These are phyloP conservation scores for Colletotrichum scovillei DNA, from an alignment of 2,329 filamentous ascomycete species.

Conservation along the genomic window DNA sequence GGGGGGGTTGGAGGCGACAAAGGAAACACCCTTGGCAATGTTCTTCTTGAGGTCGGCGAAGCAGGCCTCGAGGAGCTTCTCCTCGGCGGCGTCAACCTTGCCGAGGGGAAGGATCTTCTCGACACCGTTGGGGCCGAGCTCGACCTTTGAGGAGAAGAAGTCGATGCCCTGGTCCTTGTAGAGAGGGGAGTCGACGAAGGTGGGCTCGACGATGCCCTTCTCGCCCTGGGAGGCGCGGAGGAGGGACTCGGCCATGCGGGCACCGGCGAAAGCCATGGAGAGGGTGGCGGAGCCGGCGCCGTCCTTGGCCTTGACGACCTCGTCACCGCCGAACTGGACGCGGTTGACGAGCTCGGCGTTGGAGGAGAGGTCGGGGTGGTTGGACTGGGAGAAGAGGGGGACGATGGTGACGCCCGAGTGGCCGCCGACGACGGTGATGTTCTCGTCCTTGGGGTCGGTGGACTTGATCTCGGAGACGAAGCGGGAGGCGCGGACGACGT, in stretches of 20 bases:
- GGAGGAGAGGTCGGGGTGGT: conserved; percentile 84
- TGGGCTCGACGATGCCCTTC: conserved; percentile 95
- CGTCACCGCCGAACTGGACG: conserved; percentile 98
- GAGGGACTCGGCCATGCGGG: conserved; percentile 86
- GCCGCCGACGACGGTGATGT: conserved; percentile 95
- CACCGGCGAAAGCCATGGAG: conserved; percentile 98
- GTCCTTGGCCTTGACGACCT: conserved; percentile 99
- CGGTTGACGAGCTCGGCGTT: conserved; percentile 86
- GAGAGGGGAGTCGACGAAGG: conserved; percentile 95
- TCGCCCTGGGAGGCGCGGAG: conserved; percentile 93
- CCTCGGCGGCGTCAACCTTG: conserved; percentile 84
- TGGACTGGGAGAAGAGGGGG: conserved; percentile 94
- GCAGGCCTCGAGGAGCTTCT: conserved; percentile 89
- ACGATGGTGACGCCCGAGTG: conserved; percentile 99
- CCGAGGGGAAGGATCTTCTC: conserved; percentile 93
- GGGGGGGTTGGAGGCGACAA: conserved; percentile 69
- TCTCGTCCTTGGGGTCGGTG: conserved; percentile 91
- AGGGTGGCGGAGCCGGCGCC: conserved; percentile 96
- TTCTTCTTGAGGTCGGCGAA: conserved; percentile 90
- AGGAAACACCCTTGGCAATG: conserved; percentile 87
- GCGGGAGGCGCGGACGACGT: conserved; percentile 96
- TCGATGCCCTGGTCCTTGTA: conserved; percentile 99
- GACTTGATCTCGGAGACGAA: conserved; percentile 96
- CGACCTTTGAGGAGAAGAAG: conserved; percentile 95
- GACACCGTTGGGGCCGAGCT: conserved; percentile 96